Base-by-base conservation (phyloP, 345 rosid genomes). In the Citrus reticulata region DNA sequence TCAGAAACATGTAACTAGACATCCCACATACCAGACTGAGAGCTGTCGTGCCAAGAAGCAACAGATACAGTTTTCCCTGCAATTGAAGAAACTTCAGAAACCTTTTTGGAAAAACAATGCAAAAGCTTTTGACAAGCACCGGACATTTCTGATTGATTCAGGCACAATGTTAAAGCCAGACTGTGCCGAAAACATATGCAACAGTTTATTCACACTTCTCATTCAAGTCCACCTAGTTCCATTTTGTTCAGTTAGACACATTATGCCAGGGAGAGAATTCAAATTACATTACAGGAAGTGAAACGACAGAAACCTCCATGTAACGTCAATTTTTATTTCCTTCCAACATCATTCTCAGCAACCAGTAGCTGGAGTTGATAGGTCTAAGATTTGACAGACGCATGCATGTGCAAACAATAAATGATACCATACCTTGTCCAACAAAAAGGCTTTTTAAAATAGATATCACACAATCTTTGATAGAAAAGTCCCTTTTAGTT, bases 21-120 rank as follows among this genome's bases (percentile, higher is more conserved):
- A 9, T 73, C 7, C 46, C 25, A 77, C 87, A 42, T 89, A 87
- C 92, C 84, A 89, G 34, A 79, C 90, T 89, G 66, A 95, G 86
- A 79, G 98, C 99, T 39, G 98, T 95, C 75, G 99, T 95, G 58
- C 99, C 99, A 66, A 95, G 93, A 80, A 95, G 98, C 83, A 93
- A 90, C 20, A 91, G 90, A 83, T 95, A 95, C 72, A 93, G 77
- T 80, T 92, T 95, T 61, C 97, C 93, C 98, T 95, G 93, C 79
- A 83, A 49, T 32, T 78, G 46, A 20, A 46, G 74, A 73, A 70
- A 42, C 46, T 69, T 77, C 72, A 76, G 70, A 49, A 61, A 20
- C 40, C 27, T 27, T 39, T 30, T 24, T 20, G 59, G 64, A 27
- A 58, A 77, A 32, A 63, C n/a, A 24, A 49, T 1, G 2, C 29